Evolutionary conservation across 2,329 filamentous ascomycete species (phyloP).

Genomic region (Ophiostoma sp.): DNA sequence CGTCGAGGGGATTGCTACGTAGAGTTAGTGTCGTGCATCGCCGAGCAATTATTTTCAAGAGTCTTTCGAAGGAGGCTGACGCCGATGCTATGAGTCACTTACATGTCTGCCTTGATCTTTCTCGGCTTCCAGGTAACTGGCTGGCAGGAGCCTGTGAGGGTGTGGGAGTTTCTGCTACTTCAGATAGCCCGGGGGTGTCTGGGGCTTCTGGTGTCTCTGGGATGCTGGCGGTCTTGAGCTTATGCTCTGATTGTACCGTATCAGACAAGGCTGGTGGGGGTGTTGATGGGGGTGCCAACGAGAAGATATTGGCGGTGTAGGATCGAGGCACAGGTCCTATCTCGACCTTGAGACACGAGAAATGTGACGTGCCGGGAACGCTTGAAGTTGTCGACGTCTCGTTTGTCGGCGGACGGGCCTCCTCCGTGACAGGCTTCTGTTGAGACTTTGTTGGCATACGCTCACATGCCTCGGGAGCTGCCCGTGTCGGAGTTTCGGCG

Average conservation of each 20-base stretch:
- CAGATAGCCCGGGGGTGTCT: neutral
- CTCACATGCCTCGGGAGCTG: neutral
- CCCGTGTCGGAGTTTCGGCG: neutral
- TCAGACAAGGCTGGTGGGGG: neutral
- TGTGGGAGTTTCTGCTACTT: neutral
- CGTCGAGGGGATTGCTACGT: neutral
- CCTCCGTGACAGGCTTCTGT: neutral
- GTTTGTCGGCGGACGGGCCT: neutral
- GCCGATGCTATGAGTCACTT: neutral
- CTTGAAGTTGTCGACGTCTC: neutral
- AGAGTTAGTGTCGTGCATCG: neutral
- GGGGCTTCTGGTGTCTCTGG: neutral
- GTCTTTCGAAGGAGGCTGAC: neutral
- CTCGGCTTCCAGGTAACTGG: neutral
- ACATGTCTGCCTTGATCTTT: neutral
- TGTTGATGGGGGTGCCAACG: neutral
- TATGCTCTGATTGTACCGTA: neutral
- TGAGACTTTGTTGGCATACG: neutral
- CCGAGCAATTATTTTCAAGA: too few relatives aligned
- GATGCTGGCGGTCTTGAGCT: neutral
- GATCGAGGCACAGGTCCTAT: neutral
- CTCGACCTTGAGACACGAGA: neutral
- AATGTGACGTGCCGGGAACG: neutral
- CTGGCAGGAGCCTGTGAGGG: neutral
- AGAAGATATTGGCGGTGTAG: neutral